A percentile compares a stretch with the other conserved stretches of the same genome.
phyloP scores from a whole-genome alignment of 768 basidiomycete species.

The Lactarius akahatsu region DNA sequence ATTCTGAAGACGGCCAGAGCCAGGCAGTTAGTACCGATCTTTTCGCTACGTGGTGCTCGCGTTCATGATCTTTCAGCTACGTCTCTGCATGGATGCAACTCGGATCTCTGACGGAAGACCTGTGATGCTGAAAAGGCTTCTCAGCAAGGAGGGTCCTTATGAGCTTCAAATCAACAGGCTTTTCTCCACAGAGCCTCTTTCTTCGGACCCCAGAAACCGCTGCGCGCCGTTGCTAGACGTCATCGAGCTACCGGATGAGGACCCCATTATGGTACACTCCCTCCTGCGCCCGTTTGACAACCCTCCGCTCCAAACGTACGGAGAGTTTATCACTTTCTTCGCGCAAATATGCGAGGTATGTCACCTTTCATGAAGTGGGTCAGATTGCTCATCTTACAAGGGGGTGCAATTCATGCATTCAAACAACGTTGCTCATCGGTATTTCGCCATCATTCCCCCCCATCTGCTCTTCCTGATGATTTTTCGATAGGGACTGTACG shows the following conservation, averaged over 20 bases:
- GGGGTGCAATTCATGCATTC: slow-evolving; percentile 24
- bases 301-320: slow-evolving; percentile 37
- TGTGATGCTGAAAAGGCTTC: slow-evolving; percentile 18
- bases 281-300: not conserved
- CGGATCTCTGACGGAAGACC: slow-evolving; percentile 16
- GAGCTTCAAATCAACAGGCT: too few species aligned
- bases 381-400: not conserved
- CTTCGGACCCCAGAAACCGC: too few species aligned
- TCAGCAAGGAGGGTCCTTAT: slow-evolving; percentile 3
- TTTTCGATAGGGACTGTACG: slow-evolving; percentile 14
- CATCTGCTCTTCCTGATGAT: not conserved
- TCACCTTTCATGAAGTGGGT: not conserved
- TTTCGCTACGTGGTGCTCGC: not conserved
- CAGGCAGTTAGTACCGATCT: not conserved
- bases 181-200: too few species aligned
- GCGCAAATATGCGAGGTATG: slow-evolving; percentile 39
- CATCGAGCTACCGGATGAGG: too few species aligned
- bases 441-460: too few species aligned
- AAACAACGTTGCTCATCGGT: slow-evolving; percentile 26
- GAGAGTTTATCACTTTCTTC: slow-evolving; percentile 39
- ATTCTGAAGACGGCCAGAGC: slow-evolving; percentile 21
- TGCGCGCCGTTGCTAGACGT: too few species aligned
- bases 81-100: slow-evolving; percentile 18
- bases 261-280: too few species aligned
- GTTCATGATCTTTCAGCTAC: not conserved